Evolutionary conservation across 1,284 basidiomycete species (phyloP), one percentile per base, ranked within the genome.

Genomic region (Tilletia caries): DNA sequence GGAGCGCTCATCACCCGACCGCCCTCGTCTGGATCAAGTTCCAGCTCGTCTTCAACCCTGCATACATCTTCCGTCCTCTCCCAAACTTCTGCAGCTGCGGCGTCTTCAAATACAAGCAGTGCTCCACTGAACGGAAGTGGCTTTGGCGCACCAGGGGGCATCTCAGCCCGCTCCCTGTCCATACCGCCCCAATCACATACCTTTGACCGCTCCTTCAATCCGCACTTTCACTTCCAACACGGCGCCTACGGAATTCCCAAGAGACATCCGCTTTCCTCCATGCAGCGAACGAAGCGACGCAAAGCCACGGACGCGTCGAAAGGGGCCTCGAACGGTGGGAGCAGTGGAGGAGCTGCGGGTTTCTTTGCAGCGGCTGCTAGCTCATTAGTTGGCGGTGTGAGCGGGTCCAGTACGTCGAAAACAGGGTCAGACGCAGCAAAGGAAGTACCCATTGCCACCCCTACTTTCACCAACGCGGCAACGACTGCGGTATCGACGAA

Each of bases 181-280:
- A 58, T 67, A 18, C 54, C 44, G 18, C 43, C 64, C n/a, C 54
- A 48, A 46, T 25, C 54, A 5, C 29, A 33, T 15, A 10, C 34
- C 10, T 65, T 62, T 34, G 58, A 20, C 18, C 58, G 20, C 29
- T n/a, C 58, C 3, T n/a, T 62, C 18, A 29, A 62, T 27, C 41
- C 65, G 5, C 46, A 67, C 34, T 77, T 71, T 48, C 50, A 72
- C 1, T 82, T 83, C 43, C 70, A 78, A 65, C 74, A 79, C 64
- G 85, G 84, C n/a, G 85, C 85, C 5, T 85, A 83, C 67, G 85
- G 85, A 6, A 85, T 85, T 23, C 85, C 85, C 0, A 85, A 85
- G 67, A 67, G 79, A 5, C 76, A 78, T 67, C 76, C 79, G 0
- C 75, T 76, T 65, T 71, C 75, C 10, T 74, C 75, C 34, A 70